Base-by-base conservation (phyloP, 1,284 basidiomycete species). In the Ceratobasidium sp. region DNA sequence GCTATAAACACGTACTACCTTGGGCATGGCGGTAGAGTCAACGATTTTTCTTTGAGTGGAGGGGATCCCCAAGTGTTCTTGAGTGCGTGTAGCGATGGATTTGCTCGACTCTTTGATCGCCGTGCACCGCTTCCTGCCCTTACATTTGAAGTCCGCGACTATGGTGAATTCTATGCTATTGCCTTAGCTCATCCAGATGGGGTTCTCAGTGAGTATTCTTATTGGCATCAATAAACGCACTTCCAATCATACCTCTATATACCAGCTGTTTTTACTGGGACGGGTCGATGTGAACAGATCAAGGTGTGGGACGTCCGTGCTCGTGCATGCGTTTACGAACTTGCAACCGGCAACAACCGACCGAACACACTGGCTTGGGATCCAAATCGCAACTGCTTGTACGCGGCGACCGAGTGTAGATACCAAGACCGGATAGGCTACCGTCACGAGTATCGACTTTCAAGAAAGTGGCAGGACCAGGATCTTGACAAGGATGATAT, bases 281-380 rank as follows among this genome's bases (percentile, higher is more conserved):
- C 64, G 17, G 42, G 42, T 10, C 59, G 38, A 28, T 13, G 20
- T 2, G 54, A 77, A 40, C 65, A 70, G 26, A 59, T 77, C 26
- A 70, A 69, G 28, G 13, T 59, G 38, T 77, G 76, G 76, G 76
- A 77, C 56, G 23, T 77, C 38, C 76, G 76, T 17, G 67, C 76
- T 3, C 66, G 59, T 20, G 40, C 66, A 17, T 17, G 50, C 10
- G 52, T 77, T 5, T 77, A 77, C 46, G 76, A 77, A 38, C 67
- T 77, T 23, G 28, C 76, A 28, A 77, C 76, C 15, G 76, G 76
- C 4, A 77, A 77, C 59, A 77, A 68, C 42, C 54, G 40, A 12
- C 56, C 70, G 5, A 20, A 54, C 5, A 40, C 64, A 3, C 67
- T 77, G 2, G 65, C 66, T 1, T 77, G 76, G 76, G 76, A 77